phyloP scores from a whole-genome alignment of 2,329 filamentous ascomycete species.

The Pseudogymnoascus sp. region DNA sequence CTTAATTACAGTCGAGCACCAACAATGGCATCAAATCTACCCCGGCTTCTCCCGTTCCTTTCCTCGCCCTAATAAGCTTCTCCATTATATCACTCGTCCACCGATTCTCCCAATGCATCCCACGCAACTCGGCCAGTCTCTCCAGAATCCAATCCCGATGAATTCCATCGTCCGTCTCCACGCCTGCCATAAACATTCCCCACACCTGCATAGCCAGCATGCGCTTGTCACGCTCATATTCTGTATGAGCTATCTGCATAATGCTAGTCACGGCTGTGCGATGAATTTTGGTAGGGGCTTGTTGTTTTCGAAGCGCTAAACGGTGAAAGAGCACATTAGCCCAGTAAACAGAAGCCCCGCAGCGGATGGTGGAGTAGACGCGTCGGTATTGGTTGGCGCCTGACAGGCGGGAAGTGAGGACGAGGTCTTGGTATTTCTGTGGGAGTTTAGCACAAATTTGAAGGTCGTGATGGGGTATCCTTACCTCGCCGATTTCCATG shows the following conservation, averaged over 20 bases:
- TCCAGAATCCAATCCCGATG: slow-evolving; percentile 30
- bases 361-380: background rate
- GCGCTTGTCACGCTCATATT: background rate
- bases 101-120: background rate
- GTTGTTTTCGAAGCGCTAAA: background rate
- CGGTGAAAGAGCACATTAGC: background rate
- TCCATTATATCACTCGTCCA: background rate
- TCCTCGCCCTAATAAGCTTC: background rate
- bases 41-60: background rate
- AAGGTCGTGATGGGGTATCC: background rate
- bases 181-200: slow-evolving; percentile 30
- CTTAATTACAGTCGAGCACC: background rate
- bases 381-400: background rate
- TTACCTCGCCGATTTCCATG: slow-evolving; percentile 5
- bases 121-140: background rate
- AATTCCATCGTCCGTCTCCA: slow-evolving; percentile 29
- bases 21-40: background rate
- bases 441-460: background rate
- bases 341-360: background rate
- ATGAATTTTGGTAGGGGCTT: background rate
- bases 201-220: slow-evolving; percentile 15
- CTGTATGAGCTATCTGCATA: background rate
- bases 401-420: slow-evolving; percentile 1
- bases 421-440: background rate
- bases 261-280: background rate